Evolutionary conservation across 1,139 yeast genomes (phyloP).

Genomic region (Zygoascus sp.): DNA sequence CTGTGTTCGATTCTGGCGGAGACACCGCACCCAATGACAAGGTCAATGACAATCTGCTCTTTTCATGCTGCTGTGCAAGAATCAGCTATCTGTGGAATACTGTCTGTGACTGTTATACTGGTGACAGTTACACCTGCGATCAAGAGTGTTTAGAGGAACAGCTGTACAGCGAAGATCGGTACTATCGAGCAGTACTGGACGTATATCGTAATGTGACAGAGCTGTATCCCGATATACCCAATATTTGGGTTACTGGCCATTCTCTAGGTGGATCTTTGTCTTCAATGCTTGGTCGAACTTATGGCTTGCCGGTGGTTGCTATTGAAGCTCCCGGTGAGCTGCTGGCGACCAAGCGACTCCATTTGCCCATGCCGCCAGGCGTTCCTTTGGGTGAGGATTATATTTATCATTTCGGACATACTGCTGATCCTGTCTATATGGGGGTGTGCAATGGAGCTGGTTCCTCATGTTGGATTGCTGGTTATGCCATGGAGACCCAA

Average conservation of each 20-base stretch:
- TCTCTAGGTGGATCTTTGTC: conserved; percentile 91
- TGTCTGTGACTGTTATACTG: conserved; percentile 87
- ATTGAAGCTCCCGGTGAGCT: conserved; percentile 94
- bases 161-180: conserved; percentile 66
- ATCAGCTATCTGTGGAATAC: conserved; percentile 90
- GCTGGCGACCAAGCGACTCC: conserved; percentile 76
- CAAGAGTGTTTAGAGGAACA: conserved; percentile 82
- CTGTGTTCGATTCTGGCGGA: conserved; percentile 70
- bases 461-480: conserved; percentile 83
- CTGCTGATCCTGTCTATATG: conserved; percentile 95
- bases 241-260: conserved; percentile 92
- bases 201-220: conserved; percentile 67
- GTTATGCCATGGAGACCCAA: conserved; percentile 95
- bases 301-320: conserved; percentile 83
- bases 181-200: conserved; percentile 76
- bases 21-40: conserved; percentile 79
- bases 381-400: conserved; percentile 73
- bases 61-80: conserved; percentile 96
- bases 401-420: conserved; percentile 93
- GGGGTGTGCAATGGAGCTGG: conserved; percentile 97
- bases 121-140: conserved; percentile 78
- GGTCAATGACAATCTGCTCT: conserved; percentile 77
- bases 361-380: conserved; percentile 92
- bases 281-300: conserved; percentile 78
- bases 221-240: conserved; percentile 60